Evolutionary conservation across 306 rosid genomes (phyloP).

Genomic region (Vigna radiata): DNA sequence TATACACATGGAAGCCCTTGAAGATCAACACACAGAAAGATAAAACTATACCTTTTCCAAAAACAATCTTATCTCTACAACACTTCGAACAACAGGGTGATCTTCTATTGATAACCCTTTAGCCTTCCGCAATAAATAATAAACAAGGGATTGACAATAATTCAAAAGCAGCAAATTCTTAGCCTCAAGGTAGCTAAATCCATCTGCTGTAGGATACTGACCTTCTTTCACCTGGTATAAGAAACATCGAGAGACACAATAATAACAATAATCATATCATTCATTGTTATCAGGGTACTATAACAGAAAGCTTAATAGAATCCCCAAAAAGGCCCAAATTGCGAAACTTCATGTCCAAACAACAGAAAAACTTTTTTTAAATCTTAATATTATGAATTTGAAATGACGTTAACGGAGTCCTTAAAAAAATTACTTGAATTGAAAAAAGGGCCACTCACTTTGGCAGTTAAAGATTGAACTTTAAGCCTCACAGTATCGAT

Average conservation of each 20-base stretch:
- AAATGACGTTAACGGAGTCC: too few relatives aligned
- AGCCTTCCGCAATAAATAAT: conserved; percentile 81
- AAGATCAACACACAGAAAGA: conserved; percentile 19
- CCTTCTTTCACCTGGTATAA: conserved; percentile 65
- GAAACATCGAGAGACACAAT: conserved; percentile 14
- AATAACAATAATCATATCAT: not conserved
- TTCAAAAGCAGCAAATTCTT: conserved; percentile 79
- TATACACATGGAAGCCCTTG: not conserved
- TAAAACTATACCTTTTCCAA: conserved; percentile 74
- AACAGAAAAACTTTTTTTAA: not conserved
- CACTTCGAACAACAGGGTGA: conserved; percentile 74
- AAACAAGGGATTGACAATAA: conserved; percentile 87
- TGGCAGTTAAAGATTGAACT: conserved; percentile 72
- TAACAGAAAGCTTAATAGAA: not conserved
- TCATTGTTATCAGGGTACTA: too few relatives aligned
- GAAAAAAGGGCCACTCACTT: conserved; percentile 51
- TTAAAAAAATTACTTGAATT: not conserved
- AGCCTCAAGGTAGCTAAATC: conserved; percentile 89
- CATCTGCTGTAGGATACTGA: conserved; percentile 72
- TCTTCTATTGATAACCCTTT: conserved; percentile 76
- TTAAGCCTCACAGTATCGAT: conserved; percentile 65
- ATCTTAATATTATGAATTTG: too few relatives aligned
- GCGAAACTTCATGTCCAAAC: not conserved
- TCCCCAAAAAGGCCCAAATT: not conserved
- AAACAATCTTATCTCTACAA: conserved; percentile 82